Conservation (phyloP, 2,329 filamentous ascomycete species). For the Onygenales sp. region DNA sequence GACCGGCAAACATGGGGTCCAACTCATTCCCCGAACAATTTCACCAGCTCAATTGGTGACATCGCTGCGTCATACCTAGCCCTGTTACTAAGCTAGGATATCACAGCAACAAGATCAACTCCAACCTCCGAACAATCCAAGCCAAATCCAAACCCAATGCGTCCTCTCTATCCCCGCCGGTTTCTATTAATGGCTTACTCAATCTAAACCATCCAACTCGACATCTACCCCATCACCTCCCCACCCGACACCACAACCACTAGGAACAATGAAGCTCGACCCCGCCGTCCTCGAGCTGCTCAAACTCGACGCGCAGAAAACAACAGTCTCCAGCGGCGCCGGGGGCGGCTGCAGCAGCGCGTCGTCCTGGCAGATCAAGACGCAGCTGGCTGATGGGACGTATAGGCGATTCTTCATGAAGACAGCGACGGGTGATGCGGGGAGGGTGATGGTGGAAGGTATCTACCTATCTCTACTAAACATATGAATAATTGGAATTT, state of each 20-base stretch:
- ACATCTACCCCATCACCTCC: background rate
- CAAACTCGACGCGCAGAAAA: background rate
- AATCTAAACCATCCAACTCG: background rate
- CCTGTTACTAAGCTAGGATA: too few relatives aligned
- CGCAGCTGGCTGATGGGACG: conserved; percentile 9
- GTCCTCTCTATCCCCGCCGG: background rate
- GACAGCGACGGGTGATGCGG: conserved; percentile 23
- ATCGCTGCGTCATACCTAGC: too few relatives aligned
- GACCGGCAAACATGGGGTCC: too few relatives aligned
- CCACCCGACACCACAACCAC: background rate
- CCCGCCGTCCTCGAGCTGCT: background rate
- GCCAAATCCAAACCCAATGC: background rate
- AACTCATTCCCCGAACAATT: too few relatives aligned
- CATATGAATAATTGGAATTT: background rate
- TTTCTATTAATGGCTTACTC: background rate
- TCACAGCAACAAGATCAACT: background rate
- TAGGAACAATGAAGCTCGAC: background rate
- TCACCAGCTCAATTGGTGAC: too few relatives aligned
- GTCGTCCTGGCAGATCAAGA: background rate
- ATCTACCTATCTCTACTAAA: background rate
- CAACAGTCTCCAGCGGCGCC: background rate
- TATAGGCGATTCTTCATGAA: conserved; percentile 31
- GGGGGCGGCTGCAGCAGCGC: conserved; percentile 1
- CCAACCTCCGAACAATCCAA: background rate
- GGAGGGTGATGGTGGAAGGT: conserved; percentile 25